Evolutionary conservation across 208 protist genomes (phyloP).

Genomic region (Wallacemonas sp.): DNA sequence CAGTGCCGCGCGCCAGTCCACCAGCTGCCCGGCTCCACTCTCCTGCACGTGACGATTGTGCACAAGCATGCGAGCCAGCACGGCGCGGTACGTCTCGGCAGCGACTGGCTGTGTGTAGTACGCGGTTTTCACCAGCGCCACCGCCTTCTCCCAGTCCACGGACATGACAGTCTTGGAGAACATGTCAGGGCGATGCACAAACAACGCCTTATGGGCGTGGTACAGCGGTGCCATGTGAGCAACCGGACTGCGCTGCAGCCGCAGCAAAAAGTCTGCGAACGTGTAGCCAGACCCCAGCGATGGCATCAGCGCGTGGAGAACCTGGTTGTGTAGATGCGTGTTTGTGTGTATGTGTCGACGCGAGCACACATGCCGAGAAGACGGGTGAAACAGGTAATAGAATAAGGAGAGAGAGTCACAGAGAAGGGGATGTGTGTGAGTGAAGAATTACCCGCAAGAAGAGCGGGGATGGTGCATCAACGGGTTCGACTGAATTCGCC

Average conservation of each 20-base stretch:
- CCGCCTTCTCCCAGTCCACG: constrained; percentile 67
- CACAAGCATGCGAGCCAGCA: constrained; percentile 81
- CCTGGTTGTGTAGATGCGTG: not conserved
- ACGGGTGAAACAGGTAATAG: not conserved
- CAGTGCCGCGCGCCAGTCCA: constrained; percentile 69
- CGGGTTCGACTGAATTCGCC: too few species aligned
- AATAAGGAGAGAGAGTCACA: too few species aligned
- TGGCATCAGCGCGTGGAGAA: too few species aligned
- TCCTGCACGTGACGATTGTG: constrained; percentile 62
- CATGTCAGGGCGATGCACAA: constrained; percentile 78
- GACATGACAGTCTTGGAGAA: constrained; percentile 53
- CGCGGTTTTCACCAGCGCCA: constrained; percentile 61
- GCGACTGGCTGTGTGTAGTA: constrained; percentile 71
- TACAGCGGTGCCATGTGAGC: constrained; percentile 77
- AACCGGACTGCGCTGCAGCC: constrained; percentile 73
- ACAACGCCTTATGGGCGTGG: constrained; percentile 70
- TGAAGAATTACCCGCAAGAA: not conserved
- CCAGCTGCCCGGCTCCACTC: constrained; percentile 23
- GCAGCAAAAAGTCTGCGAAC: constrained; percentile 79
- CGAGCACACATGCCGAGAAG: too few species aligned
- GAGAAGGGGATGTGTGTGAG: not conserved
- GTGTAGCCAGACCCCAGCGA: constrained; percentile 61
- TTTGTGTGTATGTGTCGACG: not conserved
- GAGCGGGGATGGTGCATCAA: too few species aligned
- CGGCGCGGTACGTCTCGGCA: constrained; percentile 49